Evolutionary conservation across 768 basidiomycete species (phyloP).

Genomic region (Dacryopinax primogenitus): DNA sequence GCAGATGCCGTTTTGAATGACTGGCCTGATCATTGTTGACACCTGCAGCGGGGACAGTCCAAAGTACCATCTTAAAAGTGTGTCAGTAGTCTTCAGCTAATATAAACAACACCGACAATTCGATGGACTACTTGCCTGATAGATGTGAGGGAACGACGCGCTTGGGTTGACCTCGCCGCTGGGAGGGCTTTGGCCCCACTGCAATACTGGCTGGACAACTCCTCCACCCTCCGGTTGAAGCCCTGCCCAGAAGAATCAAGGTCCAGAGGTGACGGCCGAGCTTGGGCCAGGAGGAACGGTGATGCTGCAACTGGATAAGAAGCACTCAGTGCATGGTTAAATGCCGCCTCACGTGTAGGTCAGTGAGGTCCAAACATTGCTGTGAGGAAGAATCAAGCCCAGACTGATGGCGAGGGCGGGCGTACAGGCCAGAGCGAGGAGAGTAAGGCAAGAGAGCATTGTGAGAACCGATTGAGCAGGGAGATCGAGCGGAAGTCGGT

Average conservation of each 20-base stretch:
- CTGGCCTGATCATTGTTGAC: conserved; percentile 1
- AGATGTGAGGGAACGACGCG: conserved; percentile 6
- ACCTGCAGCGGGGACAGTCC: neutral
- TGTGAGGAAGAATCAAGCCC: neutral
- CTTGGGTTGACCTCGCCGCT: conserved; percentile 1
- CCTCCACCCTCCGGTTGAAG: neutral
- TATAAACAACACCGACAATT: too few relatives aligned
- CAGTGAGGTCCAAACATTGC: conserved; percentile 7
- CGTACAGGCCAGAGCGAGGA: neutral
- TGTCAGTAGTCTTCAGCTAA: too few relatives aligned
- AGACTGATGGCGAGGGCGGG: neutral
- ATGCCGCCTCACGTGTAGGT: neutral
- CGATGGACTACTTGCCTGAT: too few relatives aligned
- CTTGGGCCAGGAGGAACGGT: conserved; percentile 4
- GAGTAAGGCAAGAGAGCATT: neutral
- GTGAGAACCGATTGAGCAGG: neutral
- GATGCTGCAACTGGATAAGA: neutral
- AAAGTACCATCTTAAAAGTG: neutral
- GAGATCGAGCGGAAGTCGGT: too few relatives aligned
- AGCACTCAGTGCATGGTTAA: neutral
- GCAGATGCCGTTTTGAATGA: neutral
- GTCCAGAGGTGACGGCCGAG: neutral
- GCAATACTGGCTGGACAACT: conserved; percentile 8
- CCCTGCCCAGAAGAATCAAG: neutral
- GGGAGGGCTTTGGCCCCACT: neutral